Base-by-base conservation (phyloP, 345 rosid species). In the Xanthoceras sorbifolium region DNA sequence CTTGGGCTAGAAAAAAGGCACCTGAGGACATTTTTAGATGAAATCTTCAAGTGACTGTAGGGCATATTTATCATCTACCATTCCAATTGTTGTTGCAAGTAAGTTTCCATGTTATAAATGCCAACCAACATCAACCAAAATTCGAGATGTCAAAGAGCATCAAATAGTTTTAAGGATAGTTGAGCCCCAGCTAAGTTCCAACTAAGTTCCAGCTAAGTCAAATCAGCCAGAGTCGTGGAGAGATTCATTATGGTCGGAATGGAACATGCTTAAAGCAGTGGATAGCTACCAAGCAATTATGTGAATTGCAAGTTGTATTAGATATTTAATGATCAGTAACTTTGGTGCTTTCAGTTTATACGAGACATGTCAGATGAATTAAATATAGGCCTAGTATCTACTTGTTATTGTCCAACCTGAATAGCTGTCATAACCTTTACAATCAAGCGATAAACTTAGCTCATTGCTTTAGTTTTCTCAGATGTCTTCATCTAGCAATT, bases 201-300 rank as follows among this genome's bases (percentile, higher is more conserved):
- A 9, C 14, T 3, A 42, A 70, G 62, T 28, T 6, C 44, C 36
- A 38, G 17, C 9, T 28, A 38, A 40, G 18, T 72, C 66, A 7
- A 72, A 72, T 72, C 34, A 60, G 65, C 23, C 38, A 60, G 18
- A 59, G 44, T 38, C 10, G 15, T 60, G 55, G 22, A 8, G 31
- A n/a, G 25, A 9, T 38, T 23, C 46, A 32, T 3, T 26, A 8
- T 25, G 67, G 28, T 69, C 15, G 7, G 40, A 0, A 17, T 46
- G 72, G 31, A 31, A 70, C 63, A 28, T 20, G 42, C 74, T 52
- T 54, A 29, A 40, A 60, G 55, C 31, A 36, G 44, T 29, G 76
- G 22, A 46, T 62, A 9, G 68, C 11, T 62, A 18, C 20, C 22
- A 5, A 26, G 42, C n/a, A 34, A 62, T 28, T 18, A 44, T 18